These are phyloP conservation scores for Achaetomium macrosporum DNA, from an alignment of 2,329 filamentous ascomycete species.

Conservation along the genomic window DNA sequence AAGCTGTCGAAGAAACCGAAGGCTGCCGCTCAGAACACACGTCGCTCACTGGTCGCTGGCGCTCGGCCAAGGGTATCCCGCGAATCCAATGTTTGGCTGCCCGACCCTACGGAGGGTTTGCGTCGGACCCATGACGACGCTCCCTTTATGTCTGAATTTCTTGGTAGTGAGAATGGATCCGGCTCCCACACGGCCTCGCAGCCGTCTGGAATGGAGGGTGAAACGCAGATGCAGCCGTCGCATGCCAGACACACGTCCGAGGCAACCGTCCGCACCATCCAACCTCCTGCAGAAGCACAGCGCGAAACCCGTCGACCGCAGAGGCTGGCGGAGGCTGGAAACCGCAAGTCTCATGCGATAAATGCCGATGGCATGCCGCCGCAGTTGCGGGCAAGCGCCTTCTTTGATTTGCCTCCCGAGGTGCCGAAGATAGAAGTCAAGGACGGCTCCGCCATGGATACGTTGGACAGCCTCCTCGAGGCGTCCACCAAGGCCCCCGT, in stretches of 20 bases:
- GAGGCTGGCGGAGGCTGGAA: constrained; percentile 29
- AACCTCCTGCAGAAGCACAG: constrained; percentile 10
- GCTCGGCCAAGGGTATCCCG: constrained; percentile 44
- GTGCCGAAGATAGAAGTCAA: constrained; percentile 51
- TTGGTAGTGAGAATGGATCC: constrained; percentile 4
- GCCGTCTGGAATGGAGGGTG: constrained; percentile 5
- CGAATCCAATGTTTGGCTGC: constrained; percentile 41
- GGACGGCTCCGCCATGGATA: constrained; percentile 79
- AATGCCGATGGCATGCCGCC: constrained; percentile 60
- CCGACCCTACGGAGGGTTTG: constrained; percentile 39
- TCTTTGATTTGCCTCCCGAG: constrained; percentile 67
- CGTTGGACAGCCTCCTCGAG: constrained; percentile 85
- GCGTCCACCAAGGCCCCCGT: constrained; percentile 85
- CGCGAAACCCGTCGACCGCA: constrained; percentile 27
- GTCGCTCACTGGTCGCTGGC: constrained; percentile 67
- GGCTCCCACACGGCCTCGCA: not conserved
- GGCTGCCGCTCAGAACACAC: constrained; percentile 56
- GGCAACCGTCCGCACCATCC: constrained; percentile 19
- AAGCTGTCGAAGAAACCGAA: constrained; percentile 72
- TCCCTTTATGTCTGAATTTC: constrained; percentile 18
- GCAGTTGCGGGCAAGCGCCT: constrained; percentile 83
- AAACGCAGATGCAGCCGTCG: constrained; percentile 2
- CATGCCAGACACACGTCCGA: constrained; percentile 24
- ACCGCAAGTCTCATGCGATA: constrained; percentile 35
- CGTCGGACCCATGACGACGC: constrained; percentile 13